These are phyloP conservation scores for Colletotrichum zoysiae DNA, from an alignment of 2,329 filamentous ascomycete genomes.

Conservation along the genomic window DNA sequence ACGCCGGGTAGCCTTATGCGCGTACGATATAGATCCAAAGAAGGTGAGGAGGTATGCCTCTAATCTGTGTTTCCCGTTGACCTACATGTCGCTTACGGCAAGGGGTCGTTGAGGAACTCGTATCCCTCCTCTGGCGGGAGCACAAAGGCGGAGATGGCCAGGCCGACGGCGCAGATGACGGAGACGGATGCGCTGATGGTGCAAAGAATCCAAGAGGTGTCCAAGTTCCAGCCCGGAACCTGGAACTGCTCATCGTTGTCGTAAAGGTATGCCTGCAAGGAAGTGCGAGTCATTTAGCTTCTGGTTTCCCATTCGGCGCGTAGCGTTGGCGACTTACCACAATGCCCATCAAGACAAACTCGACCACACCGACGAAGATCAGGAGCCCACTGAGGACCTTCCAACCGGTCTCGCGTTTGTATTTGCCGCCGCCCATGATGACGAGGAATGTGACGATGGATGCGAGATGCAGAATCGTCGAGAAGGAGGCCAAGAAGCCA, in stretches of 20 bases:
- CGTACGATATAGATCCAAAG: background rate
- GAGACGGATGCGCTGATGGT: constrained; percentile 67
- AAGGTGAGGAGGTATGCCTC: background rate
- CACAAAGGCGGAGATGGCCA: constrained; percentile 76
- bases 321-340: constrained; percentile 71
- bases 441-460: constrained; percentile 84
- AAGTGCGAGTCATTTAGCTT: background rate
- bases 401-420: constrained; percentile 86
- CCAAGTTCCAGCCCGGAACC: constrained; percentile 82
- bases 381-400: constrained; percentile 78
- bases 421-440: constrained; percentile 82
- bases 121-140: constrained; percentile 88
- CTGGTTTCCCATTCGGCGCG: constrained; percentile 17
- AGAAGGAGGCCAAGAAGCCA: constrained; percentile 88
- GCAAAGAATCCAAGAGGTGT: constrained; percentile 81
- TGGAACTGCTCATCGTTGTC: constrained; percentile 87
- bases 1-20: constrained; percentile 28
- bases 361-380: constrained; percentile 72
- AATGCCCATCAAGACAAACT: constrained; percentile 83
- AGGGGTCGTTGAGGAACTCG: constrained; percentile 71
- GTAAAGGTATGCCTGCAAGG: constrained; percentile 79
- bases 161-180: constrained; percentile 65
- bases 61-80: background rate
- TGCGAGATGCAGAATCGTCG: constrained; percentile 84
- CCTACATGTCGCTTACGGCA: constrained; percentile 38